Percentiles rank a stretch among this genome's conserved stretches.
These are phyloP conservation scores for sunflower (Helianthus annuus) DNA, from an alignment of 129 eudicot species.

Conservation along the genomic window HanXRQr2.0-SUNRISE NC_035447.2:20526657-20527156, in stretches of 20 bases:
- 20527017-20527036: slow-evolving; percentile 21
- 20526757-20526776: too few relatives aligned
- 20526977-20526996: slow-evolving; percentile 3
- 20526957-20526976: slow-evolving; percentile 13
- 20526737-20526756: too few relatives aligned
- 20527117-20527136: not conserved
- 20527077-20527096: not conserved
- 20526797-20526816: slow-evolving; percentile 12
- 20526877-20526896: slow-evolving; percentile 7
- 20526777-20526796: not conserved
- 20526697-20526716: too few relatives aligned
- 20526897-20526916: slow-evolving; percentile 6
- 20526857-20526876: slow-evolving; percentile 1
- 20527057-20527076: not conserved
- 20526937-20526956: slow-evolving; percentile 16
- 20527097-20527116: not conserved
- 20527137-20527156: not conserved
- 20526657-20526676: too few relatives aligned
- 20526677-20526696: too few relatives aligned
- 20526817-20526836: slow-evolving; percentile 16
- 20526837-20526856: slow-evolving; percentile 16
- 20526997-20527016: slow-evolving; percentile 18
- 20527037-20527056: slow-evolving; percentile 17
- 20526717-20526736: too few relatives aligned
- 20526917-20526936: not conserved